A percentile compares a stretch with the other conserved stretches of the same genome.
These are phyloP conservation scores for Ophiosphaerella narmari DNA, from an alignment of 2,329 filamentous ascomycete genomes.

Conservation along the genomic window DNA sequence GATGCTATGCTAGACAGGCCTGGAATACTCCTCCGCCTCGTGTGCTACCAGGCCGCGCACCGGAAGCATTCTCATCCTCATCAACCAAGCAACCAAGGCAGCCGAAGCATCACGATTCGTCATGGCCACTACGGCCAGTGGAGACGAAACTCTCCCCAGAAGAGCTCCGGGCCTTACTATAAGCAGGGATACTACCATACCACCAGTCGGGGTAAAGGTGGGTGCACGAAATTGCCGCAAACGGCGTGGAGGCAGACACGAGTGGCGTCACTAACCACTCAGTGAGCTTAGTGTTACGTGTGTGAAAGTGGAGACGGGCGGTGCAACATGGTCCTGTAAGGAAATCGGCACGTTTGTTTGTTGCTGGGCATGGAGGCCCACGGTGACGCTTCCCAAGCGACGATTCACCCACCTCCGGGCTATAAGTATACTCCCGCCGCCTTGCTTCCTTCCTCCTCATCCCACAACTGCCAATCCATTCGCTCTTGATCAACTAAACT, in stretches of 20 bases:
- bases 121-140: slow-evolving; percentile 14
- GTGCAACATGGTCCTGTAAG: slow-evolving; percentile 21
- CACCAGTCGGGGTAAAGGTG: slow-evolving; percentile 15
- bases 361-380: slow-evolving; percentile 20
- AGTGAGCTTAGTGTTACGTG: slow-evolving; percentile 24
- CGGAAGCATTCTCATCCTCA: slow-evolving; percentile 14
- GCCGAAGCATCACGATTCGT: slow-evolving; percentile 22
- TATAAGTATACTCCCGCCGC: slow-evolving; percentile 24
- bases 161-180: slow-evolving; percentile 20
- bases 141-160: slow-evolving; percentile 13
- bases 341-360: slow-evolving; percentile 26
- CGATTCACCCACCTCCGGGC: slow-evolving; percentile 7
- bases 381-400: slow-evolving; percentile 17
- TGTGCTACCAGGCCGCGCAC: slow-evolving; percentile 18
- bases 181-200: slow-evolving; percentile 23
- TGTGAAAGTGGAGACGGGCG: slow-evolving; percentile 23
- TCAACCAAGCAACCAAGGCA: slow-evolving; percentile 21
- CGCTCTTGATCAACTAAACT: slow-evolving; percentile 10
- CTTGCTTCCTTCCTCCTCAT: slow-evolving; percentile 9
- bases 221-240: slow-evolving; percentile 19
- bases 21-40: slow-evolving; percentile 12
- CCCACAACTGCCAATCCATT: slow-evolving; percentile 17
- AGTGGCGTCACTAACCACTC: slow-evolving; percentile 31
- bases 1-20: neutral
- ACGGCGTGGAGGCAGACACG: slow-evolving; percentile 13